Evolutionary conservation across 2,329 filamentous ascomycete genomes (phyloP), one percentile per base, ranked within the genome.

Genomic region (Dactylellina haptotyla): DNA sequence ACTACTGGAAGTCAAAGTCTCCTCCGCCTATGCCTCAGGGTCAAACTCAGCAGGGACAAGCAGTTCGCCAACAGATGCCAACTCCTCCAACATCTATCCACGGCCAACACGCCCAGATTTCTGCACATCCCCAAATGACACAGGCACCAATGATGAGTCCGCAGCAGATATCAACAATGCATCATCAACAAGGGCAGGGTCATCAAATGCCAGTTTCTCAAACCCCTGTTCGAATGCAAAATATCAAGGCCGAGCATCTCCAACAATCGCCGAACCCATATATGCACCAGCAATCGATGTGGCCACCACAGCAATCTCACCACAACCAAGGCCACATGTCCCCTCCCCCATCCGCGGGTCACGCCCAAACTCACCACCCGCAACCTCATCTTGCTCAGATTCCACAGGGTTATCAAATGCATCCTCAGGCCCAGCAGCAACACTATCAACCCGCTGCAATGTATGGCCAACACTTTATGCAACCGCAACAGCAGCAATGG

Each of bases 1-100:
- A 88, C 63, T 86, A 93, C 76, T 98, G 93, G 90, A 87, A 90
- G 76, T 88, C 91, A 25, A 80, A 82, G 63, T 82, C 83, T 57
- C 77, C 71, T 65, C 37, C 75, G 54, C 56, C 62, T 4, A 61
- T 65, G 51, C 9, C 53, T 28, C 58, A 56, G 30, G 28, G 32
- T 43, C 70, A 70, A 23, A 9, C 54, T 3, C 57, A 64, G 37
- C 25, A 28, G 5, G 51, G 61, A 12, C 69, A 67, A 20, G 14
- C 32, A 9, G 37, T 61, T 25, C 61, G 65, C 28, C 77, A 85
- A 86, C 76, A 86, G 89, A 77, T 87, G 89, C 76, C 88, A 89
- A 45, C 87, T 86, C 70, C 82, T 87, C 58, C 81, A 85, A 56
- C 82, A 87, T 79, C 85, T 84, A 58, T 83, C 87, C 46, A 82